Conservation (phyloP, 805 yeast genomes). For the Pichia thaimueangensis region DNA sequence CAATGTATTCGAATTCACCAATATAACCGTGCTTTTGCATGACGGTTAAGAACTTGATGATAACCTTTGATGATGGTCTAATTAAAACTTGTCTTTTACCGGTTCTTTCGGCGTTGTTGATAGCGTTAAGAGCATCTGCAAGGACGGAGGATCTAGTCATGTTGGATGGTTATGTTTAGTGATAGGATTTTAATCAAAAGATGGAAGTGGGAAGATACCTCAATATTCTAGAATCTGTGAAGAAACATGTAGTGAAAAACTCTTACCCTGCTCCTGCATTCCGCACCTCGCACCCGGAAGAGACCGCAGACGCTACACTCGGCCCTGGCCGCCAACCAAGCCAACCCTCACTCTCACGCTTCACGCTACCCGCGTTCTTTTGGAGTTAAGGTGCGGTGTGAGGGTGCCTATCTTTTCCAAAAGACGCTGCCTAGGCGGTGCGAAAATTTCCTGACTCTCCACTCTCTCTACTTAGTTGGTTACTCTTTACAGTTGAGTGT, state of each 20-base stretch:
- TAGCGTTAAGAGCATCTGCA: conserved; percentile 97
- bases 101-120: conserved; percentile 98
- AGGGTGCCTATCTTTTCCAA: background rate
- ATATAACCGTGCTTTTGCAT: conserved; percentile 98
- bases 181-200: no score
- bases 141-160: conserved; percentile 98
- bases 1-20: conserved; percentile 97
- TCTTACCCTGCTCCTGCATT: no score
- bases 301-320: background rate
- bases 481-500: no score
- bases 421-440: background rate
- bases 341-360: background rate
- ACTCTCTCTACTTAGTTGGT: no score
- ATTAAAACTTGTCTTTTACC: conserved; percentile 98
- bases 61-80: conserved; percentile 98
- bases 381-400: conserved; percentile 3
- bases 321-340: background rate
- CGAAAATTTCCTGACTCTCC: conserved; percentile 1
- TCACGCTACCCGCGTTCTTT: background rate
- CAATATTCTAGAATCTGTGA: no score
- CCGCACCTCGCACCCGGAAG: background rate
- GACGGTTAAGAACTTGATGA: conserved; percentile 92
- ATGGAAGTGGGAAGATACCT: no score
- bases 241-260: no score
- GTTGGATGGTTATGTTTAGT: background rate